Evolutionary conservation across 805 yeast genomes (phyloP).

Genomic region (Yarrowia sp.): DNA sequence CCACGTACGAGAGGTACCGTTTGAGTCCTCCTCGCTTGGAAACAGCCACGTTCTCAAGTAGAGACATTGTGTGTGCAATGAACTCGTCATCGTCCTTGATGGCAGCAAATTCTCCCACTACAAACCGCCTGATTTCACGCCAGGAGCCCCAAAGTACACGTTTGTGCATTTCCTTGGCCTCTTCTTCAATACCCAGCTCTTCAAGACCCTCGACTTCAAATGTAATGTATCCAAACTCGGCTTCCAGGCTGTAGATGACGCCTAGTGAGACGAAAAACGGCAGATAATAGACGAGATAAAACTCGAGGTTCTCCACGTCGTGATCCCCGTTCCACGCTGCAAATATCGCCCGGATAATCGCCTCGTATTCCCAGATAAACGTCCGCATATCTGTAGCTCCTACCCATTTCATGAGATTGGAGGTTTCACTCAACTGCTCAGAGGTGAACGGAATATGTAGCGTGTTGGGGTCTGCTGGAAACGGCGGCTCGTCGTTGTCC

Average conservation of each 20-base stretch:
- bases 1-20: slow-evolving; percentile 33
- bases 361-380: slow-evolving; percentile 37
- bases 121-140: slow-evolving; percentile 21
- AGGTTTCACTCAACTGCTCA: slow-evolving; percentile 25
- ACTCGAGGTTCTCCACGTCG: slow-evolving; percentile 35
- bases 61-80: slow-evolving; percentile 14
- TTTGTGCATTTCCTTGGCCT: background rate
- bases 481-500: slow-evolving; percentile 11
- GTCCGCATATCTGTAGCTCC: slow-evolving; percentile 37
- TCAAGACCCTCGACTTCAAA: slow-evolving; percentile 16
- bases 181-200: background rate
- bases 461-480: background rate
- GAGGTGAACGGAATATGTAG: slow-evolving; percentile 33
- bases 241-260: slow-evolving; percentile 22
- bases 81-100: slow-evolving; percentile 26
- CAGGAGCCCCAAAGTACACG: slow-evolving; percentile 20
- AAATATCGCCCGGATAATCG: slow-evolving; percentile 32
- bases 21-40: slow-evolving; percentile 27
- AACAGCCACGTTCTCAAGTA: slow-evolving; percentile 30
- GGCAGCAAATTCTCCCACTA: slow-evolving; percentile 9
- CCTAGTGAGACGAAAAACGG: slow-evolving; percentile 28
- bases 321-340: slow-evolving; percentile 34
- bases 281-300: slow-evolving; percentile 27
- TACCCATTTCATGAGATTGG: slow-evolving; percentile 25
- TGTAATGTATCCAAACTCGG: slow-evolving; percentile 22